These are phyloP conservation scores for Helotiales sp. DNA, from an alignment of 2,329 filamentous ascomycete species.

Conservation along the genomic window DNA sequence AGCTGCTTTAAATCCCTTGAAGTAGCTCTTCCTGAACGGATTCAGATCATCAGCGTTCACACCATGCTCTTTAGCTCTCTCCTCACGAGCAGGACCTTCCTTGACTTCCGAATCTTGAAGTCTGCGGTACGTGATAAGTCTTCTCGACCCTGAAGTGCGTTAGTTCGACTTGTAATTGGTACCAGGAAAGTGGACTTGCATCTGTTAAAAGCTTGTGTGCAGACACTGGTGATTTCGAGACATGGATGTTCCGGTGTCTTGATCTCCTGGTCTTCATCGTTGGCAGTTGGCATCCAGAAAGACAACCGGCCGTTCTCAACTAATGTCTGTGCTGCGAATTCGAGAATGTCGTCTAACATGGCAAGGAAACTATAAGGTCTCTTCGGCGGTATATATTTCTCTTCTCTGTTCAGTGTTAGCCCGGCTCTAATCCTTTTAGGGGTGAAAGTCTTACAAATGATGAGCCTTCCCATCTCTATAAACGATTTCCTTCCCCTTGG, in stretches of 20 bases:
- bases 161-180: constrained; percentile 18
- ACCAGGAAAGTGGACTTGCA: constrained; percentile 57
- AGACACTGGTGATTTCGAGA: constrained; percentile 75
- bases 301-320: constrained; percentile 80
- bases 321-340: constrained; percentile 77
- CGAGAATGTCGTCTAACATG: constrained; percentile 87
- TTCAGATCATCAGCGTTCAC: constrained; percentile 70
- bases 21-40: constrained; percentile 62
- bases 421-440: too few species aligned
- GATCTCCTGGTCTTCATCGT: constrained; percentile 77
- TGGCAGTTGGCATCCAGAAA: constrained; percentile 97
- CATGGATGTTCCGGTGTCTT: constrained; percentile 77
- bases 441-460: constrained; percentile 62
- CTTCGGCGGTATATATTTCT: constrained; percentile 83
- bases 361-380: constrained; percentile 89
- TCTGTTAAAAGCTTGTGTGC: constrained; percentile 86
- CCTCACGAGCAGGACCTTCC: constrained; percentile 31
- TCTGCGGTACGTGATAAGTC: constrained; percentile 84
- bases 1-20: constrained; percentile 47
- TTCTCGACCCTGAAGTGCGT: constrained; percentile 71
- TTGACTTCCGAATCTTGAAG: constrained; percentile 64
- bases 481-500: constrained; percentile 60
- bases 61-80: constrained; percentile 48
- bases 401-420: constrained; percentile 48
- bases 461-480: constrained; percentile 72